phyloP scores from a whole-genome alignment of 805 yeast genomes.

The Pichia californica region DNA sequence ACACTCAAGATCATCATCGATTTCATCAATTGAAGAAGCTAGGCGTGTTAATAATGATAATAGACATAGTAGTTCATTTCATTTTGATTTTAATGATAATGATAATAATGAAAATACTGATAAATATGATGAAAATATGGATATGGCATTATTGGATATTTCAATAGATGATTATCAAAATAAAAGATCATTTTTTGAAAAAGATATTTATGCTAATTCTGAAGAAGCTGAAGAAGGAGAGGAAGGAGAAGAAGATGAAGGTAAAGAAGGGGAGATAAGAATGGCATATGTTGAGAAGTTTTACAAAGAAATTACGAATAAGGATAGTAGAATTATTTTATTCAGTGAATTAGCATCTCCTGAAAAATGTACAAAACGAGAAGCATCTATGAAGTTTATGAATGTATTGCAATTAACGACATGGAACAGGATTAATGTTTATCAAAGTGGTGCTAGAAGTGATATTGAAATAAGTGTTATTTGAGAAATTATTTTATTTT shows the following conservation, averaged over 20 bases:
- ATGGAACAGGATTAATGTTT: background rate
- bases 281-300: background rate
- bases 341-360: background rate
- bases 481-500: too few species aligned
- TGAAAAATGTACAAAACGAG: background rate
- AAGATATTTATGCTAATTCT: background rate
- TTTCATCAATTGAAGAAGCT: slow-evolving; percentile 15
- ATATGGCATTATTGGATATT: slow-evolving; percentile 12
- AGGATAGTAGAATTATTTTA: background rate
- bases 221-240: background rate
- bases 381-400: slow-evolving; percentile 2
- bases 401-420: slow-evolving; percentile 2
- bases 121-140: slow-evolving; percentile 4
- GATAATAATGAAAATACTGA: background rate
- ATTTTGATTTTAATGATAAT: slow-evolving; percentile 9
- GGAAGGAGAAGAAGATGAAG: background rate
- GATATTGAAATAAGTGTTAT: background rate
- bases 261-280: background rate
- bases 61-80: slow-evolving; percentile 10
- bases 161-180: background rate
- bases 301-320: background rate
- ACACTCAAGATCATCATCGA: slow-evolving; percentile 13
- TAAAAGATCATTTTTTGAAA: too few species aligned
- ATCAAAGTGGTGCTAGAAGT: background rate
- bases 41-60: slow-evolving; percentile 4